These are phyloP conservation scores for Torulaspora delbrueckii DNA, from an alignment of 805 yeast species.

Conservation along the genomic window DNA sequence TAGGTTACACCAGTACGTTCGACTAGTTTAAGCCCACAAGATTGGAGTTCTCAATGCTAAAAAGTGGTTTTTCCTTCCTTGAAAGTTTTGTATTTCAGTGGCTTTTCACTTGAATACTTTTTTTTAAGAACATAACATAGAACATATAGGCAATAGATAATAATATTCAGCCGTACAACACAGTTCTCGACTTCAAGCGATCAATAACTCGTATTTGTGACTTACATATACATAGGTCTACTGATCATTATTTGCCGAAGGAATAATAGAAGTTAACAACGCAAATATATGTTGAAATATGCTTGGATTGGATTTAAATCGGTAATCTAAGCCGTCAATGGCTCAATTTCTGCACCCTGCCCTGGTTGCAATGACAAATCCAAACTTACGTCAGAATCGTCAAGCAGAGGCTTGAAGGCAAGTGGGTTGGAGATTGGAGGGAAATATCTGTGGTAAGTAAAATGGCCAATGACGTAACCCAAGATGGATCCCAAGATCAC, in stretches of 20 bases:
- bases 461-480: slow-evolving; percentile 56
- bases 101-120: neutral
- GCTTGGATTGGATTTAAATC: neutral
- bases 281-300: neutral
- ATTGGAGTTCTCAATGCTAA: neutral
- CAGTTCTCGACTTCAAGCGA: no score
- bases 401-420: slow-evolving; percentile 40
- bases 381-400: slow-evolving; percentile 38
- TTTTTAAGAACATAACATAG: neutral
- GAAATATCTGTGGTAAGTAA: slow-evolving; percentile 39
- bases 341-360: slow-evolving; percentile 24
- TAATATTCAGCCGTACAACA: neutral
- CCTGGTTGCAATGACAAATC: slow-evolving; percentile 17
- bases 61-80: neutral
- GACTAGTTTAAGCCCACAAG: neutral
- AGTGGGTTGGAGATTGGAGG: slow-evolving; percentile 34
- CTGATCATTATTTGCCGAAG: neutral
- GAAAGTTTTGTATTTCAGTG: neutral
- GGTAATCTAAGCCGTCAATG: slow-evolving; percentile 12
- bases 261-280: neutral
- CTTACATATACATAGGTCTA: neutral
- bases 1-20: neutral
- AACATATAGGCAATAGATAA: neutral
- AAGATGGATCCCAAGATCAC: slow-evolving; percentile 65
- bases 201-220: neutral